Evolutionary conservation across 169 alveolate genomes (phyloP).

Genomic region (Theileria annulata): DNA sequence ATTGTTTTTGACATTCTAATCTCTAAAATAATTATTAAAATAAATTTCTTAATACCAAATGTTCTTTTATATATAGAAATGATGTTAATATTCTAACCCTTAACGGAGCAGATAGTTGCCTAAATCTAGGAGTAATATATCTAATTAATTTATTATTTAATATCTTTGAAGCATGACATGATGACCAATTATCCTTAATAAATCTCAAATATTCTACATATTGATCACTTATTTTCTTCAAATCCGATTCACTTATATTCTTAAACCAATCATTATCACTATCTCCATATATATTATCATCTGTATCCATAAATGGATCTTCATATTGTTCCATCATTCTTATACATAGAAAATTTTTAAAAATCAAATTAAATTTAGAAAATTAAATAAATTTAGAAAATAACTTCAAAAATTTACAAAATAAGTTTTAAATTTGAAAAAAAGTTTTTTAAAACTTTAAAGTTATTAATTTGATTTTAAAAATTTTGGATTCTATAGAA

Average conservation of each 20-base stretch:
- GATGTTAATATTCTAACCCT: constrained; percentile 80
- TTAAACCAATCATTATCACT: constrained; percentile 37
- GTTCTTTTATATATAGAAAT: constrained; percentile 73
- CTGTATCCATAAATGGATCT: constrained; percentile 31
- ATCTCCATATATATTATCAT: constrained; percentile 16
- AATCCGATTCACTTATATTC: constrained; percentile 12
- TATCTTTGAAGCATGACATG: constrained; percentile 81
- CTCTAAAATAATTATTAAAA: constrained; percentile 23
- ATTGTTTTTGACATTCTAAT: constrained; percentile 27
- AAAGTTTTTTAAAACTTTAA: too few species aligned
- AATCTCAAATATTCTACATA: constrained; percentile 67
- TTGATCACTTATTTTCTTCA: constrained; percentile 50
- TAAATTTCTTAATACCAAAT: constrained; percentile 45
- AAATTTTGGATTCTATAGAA: not conserved
- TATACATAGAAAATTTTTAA: not conserved
- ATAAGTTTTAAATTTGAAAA: too few species aligned
- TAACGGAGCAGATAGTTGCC: constrained; percentile 80
- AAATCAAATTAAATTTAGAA: too few species aligned
- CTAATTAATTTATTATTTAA: constrained; percentile 70
- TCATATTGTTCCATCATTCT: constrained; percentile 2
- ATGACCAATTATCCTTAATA: constrained; percentile 81
- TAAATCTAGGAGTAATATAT: constrained; percentile 77
- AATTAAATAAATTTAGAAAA: too few species aligned
- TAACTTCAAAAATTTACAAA: too few species aligned
- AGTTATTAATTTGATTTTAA: too few species aligned